A percentile compares a stretch with the other conserved stretches of the same genome.
These are phyloP conservation scores for Fereydounia khargensis DNA, from an alignment of 1,284 basidiomycete species.

Conservation along the genomic window DNA sequence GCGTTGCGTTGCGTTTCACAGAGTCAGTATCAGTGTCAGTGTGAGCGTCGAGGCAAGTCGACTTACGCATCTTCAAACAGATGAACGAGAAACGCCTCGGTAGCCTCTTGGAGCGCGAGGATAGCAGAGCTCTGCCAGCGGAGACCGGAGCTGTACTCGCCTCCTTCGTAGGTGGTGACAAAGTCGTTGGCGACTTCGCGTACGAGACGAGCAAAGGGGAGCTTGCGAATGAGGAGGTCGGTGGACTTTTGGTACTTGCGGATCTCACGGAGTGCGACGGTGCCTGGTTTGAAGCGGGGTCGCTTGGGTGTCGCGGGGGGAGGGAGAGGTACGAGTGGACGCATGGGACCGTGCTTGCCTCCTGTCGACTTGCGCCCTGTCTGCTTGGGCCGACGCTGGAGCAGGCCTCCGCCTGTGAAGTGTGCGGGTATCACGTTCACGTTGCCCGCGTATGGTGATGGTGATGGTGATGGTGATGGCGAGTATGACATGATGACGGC, in stretches of 20 bases:
- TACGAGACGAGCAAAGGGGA: conserved; percentile 54
- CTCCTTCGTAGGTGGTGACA: conserved; percentile 49
- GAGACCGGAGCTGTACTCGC: conserved; percentile 40
- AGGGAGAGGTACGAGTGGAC: no score
- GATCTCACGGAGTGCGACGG: conserved; percentile 55
- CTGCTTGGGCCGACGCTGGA: conserved; percentile 22
- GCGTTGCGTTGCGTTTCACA: no score
- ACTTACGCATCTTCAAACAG: conserved; percentile 56
- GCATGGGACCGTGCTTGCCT: not conserved
- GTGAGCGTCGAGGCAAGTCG: no score
- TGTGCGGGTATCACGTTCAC: conserved; percentile 20
- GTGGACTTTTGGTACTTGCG: conserved; percentile 55
- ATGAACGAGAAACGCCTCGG: conserved; percentile 54
- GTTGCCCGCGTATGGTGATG: conserved; percentile 23
- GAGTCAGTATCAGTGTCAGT: no score
- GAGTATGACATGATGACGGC: not conserved
- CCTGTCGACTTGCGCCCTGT: not conserved
- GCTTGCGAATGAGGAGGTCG: conserved; percentile 53
- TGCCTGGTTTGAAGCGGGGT: conserved; percentile 51
- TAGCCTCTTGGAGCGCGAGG: conserved; percentile 55
- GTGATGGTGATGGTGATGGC: not conserved
- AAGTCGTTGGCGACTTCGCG: conserved; percentile 55
- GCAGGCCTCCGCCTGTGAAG: conserved; percentile 38
- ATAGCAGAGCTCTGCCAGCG: conserved; percentile 57
- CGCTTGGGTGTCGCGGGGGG: not conserved